Base-by-base conservation (phyloP, 306 rosid genomes). In the Glycyrrhiza uralensis region DNA sequence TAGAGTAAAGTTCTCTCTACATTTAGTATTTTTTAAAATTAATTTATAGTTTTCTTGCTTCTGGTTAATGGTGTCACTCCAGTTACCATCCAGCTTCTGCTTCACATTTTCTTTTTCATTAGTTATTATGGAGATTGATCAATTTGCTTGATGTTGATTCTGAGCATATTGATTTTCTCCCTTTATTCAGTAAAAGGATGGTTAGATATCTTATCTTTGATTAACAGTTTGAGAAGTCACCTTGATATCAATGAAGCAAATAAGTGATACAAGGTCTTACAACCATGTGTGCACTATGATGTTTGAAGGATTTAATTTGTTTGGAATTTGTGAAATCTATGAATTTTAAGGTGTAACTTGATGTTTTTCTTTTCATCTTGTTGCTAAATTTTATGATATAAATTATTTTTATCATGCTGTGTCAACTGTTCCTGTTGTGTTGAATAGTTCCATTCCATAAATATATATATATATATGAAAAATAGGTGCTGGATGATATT, bases 131-230 rank as follows among this genome's bases (percentile, higher is more conserved):
- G 38, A 22, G 49, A 30, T 54, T 44, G 14, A 52, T 6, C 44
- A 55, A 17, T 64, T 78, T 55, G 6, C 47, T 64, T 62, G 59
- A 22, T 9, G 12, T 62, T 61, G 30, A 70, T 55, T 65, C 46
- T 65, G 19, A 32, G 23, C 46, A 56, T 66, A 39, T 46, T 64
- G 38, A 12, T 71, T 56, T 39, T 44, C 24, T 54, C 64, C 36
- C 14, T 35, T 45, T 42, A 22, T 30, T 33, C 9, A 71, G 59
- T 33, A 32, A 50, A 36, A 32, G 35, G 74, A 59, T 47, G 28
- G 22, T 60, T 69, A 67, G 47, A 28, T 58, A 59, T 69, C 23
- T 59, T 47, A 38, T 69, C 56, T 59, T 49, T 50, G 65, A 26
- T 59, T 24, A 10, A 26, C 28, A 58, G 20, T 56, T 56, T 45